A percentile compares a stretch with the other conserved stretches of the same genome.
phyloP scores from a whole-genome alignment of 2,329 filamentous ascomycete species.

The Hymenoscyphus fructigenus region DNA sequence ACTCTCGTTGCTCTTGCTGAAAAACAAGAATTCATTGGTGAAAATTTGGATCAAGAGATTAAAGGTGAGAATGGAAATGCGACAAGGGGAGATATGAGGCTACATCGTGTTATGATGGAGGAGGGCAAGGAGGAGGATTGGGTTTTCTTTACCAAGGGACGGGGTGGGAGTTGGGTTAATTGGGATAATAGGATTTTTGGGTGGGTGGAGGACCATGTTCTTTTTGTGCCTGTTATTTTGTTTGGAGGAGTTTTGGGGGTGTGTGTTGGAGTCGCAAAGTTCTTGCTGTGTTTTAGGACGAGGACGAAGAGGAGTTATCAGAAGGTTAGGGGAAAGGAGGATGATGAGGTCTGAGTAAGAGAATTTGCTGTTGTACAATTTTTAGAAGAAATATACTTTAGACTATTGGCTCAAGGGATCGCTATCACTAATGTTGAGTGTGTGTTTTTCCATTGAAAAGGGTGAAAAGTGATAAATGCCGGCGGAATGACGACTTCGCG shows the following conservation, averaged over 20 bases:
- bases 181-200: constrained; percentile 36
- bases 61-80: neutral
- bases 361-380: too few relatives aligned
- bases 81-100: neutral
- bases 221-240: neutral
- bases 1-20: neutral
- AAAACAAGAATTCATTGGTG: neutral
- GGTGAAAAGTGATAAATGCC: too few relatives aligned
- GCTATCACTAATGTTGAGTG: too few relatives aligned
- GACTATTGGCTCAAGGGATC: too few relatives aligned
- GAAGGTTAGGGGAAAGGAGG: neutral
- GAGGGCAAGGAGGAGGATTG: constrained; percentile 29
- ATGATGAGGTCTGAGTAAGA: neutral
- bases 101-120: constrained; percentile 35
- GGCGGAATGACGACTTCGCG: too few relatives aligned
- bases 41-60: neutral
- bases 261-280: neutral
- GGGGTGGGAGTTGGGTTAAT: constrained; percentile 34
- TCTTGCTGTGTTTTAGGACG: neutral
- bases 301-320: neutral
- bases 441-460: too few relatives aligned
- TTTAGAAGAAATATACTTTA: too few relatives aligned
- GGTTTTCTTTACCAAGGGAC: constrained; percentile 35
- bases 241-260: neutral
- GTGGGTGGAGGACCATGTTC: constrained; percentile 32